A percentile compares a stretch with the other conserved stretches of the same genome.
phyloP scores from a whole-genome alignment of 495 filamentous ascomycete genomes.

The Parathielavia appendiculata region DNA sequence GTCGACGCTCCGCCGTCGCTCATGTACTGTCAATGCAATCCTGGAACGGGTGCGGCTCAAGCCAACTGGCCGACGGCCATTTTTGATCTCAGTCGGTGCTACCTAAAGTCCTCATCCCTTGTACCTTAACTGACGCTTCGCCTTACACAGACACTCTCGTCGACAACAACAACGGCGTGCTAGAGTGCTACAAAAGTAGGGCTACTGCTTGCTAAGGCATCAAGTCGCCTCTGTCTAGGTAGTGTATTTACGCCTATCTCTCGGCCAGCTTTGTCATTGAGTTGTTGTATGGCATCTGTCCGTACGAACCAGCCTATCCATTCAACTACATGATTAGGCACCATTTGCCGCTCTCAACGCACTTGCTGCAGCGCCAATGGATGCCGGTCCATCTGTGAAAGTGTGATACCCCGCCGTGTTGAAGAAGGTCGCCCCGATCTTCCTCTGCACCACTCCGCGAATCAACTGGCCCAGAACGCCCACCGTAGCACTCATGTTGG shows the following conservation, averaged over 20 bases:
- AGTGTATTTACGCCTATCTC: no score
- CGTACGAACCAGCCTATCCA: background rate
- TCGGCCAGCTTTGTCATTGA: no score
- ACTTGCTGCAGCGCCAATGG: conserved; percentile 4
- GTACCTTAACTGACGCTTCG: background rate
- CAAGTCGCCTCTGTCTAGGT: background rate
- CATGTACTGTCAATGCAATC: conserved; percentile 26
- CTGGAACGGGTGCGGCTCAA: conserved; percentile 20
- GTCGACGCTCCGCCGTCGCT: conserved; percentile 12
- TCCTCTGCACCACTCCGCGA: conserved; percentile 9
- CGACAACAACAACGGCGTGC: conserved; percentile 25
- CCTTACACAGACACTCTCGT: conserved; percentile 21
- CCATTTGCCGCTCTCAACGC: background rate
- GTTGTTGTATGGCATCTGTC: no score
- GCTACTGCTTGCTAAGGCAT: conserved; percentile 11
- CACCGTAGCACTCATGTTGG: conserved; percentile 1
- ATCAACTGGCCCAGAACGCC: conserved; percentile 4
- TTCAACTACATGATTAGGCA: background rate
- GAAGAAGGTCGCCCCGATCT: conserved; percentile 16
- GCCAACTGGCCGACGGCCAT: conserved; percentile 23
- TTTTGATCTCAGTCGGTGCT: conserved; percentile 24
- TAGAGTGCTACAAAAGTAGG: conserved; percentile 23
- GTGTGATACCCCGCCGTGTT: conserved; percentile 15
- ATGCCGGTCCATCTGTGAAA: conserved; percentile 13
- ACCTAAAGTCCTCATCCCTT: background rate